Evolutionary conservation across 2,329 filamentous ascomycete genomes (phyloP), one percentile per base, ranked within the genome.

Genomic region (Pyricularia grisea): DNA sequence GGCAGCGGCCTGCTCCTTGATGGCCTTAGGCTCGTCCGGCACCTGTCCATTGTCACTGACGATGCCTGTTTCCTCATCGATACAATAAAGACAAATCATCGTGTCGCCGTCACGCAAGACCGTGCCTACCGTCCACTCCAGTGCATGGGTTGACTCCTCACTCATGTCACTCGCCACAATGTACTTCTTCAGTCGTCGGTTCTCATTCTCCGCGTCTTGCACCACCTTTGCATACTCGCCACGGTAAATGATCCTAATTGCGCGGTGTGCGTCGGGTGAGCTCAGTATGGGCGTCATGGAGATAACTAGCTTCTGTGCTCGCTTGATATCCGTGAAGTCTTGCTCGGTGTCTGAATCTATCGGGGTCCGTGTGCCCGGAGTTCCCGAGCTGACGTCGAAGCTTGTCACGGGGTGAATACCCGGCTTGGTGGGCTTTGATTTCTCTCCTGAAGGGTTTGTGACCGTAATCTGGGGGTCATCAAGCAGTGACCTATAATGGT

Each of bases 61-160:
- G n/a, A 88, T 85, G 20, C 86, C 88, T 10, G 85, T 85, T 73
- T 98, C 94, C 77, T 98, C 94, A 73, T 97, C 93, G 28, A 97
- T 90, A 69, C 94, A 97, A 80, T 96, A 97, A 65, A 98, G 92
- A 2, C 93, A 93, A 71, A 97, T 89, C 50, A 99, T 84, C 0
- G 94, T 98, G 77, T 99, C 95, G 9, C 95, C 95, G 74, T 98
- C 94, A 66, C 95, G 88, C 33, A 99, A 83, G 6, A 98, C 93
- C 0, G 94, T 98, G 9, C 95, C 95, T 69, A 99, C 94, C 0
- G 94, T 95, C 95, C 95, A 99, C 78, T 99, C 95, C 36, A 99
- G 84, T 1, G 95, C 95, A 77, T 98, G 96, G 7, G 92, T 92
- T 4, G 94, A 94, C 80, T 99, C 95, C 55, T 95, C 92, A 73